phyloP scores from a whole-genome alignment of 1,139 yeast genomes.

The Saccharomycopsis hybrid region DNA sequence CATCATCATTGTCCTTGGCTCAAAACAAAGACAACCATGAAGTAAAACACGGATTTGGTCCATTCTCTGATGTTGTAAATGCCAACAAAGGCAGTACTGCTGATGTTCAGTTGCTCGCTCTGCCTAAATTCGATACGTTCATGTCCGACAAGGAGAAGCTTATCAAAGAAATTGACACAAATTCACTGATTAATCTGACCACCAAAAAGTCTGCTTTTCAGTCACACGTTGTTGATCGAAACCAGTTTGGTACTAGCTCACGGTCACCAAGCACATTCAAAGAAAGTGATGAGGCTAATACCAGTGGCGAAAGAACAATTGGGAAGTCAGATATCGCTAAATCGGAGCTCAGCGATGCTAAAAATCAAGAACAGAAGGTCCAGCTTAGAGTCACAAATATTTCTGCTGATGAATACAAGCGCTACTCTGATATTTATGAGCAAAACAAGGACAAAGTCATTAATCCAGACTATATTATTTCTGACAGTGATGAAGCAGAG shows the following conservation, averaged over 20 bases:
- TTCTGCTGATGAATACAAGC: slow-evolving; percentile 18
- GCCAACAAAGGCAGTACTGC: neutral
- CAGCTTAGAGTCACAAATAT: slow-evolving; percentile 15
- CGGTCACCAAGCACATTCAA: no score
- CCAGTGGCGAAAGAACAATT: neutral
- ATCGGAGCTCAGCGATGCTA: neutral
- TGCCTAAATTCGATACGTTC: slow-evolving; percentile 7
- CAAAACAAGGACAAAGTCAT: slow-evolving; percentile 17
- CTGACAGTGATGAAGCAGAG: slow-evolving; percentile 15
- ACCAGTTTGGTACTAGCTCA: no score
- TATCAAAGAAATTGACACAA: slow-evolving; percentile 2
- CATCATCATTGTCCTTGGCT: neutral
- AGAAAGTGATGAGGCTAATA: neutral
- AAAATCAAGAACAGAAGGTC: neutral
- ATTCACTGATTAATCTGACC: neutral
- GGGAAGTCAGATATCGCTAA: neutral
- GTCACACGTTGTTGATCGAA: neutral
- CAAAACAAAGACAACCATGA: neutral
- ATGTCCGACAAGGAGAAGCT: slow-evolving; percentile 5
- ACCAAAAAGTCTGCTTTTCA: neutral
- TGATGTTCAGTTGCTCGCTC: neutral
- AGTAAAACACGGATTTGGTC: no score
- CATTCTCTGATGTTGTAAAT: neutral
- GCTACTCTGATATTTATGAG: slow-evolving; percentile 17
- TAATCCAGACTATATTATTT: slow-evolving; percentile 18